phyloP scores from a whole-genome alignment of 176 grass and related monocot genomes.

The Dendrocalamus sinicus region DNA sequence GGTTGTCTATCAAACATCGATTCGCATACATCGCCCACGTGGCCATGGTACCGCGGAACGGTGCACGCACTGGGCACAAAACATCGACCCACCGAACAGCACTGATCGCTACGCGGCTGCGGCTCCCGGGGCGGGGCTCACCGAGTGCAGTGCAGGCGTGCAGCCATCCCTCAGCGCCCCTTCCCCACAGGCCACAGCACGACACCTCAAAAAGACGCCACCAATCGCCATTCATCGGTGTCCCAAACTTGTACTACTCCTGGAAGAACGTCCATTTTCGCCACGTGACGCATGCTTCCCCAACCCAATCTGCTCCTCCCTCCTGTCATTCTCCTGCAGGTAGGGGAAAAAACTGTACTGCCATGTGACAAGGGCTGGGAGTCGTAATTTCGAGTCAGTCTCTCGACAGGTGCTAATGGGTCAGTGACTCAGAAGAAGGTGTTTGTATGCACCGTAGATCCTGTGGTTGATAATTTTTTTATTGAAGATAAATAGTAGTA shows the following conservation, averaged over 20 bases:
- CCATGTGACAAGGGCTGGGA: slow-evolving; percentile 19
- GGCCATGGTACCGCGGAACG: background rate
- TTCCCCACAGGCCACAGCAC: no score
- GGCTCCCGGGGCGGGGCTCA: background rate
- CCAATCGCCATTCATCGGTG: background rate
- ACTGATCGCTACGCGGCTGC: background rate
- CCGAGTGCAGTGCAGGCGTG: background rate
- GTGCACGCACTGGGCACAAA: background rate
- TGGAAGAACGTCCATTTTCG: background rate
- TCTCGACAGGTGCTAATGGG: no score
- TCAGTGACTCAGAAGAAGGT: no score
- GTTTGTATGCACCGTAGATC: no score
- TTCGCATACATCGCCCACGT: background rate
- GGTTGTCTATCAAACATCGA: background rate
- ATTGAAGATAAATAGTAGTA: no score
- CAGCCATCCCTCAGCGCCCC: background rate
- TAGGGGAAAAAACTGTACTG: background rate
- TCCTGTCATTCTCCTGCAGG: background rate
- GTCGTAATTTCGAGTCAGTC: background rate
- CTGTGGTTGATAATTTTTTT: no score
- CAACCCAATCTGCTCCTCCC: background rate
- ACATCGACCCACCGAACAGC: background rate
- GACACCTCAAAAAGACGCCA: slow-evolving; percentile 2
- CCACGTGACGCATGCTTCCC: slow-evolving; percentile 54
- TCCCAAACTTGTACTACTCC: background rate